Conservation (phyloP, 805 yeast species). For the Lipomyces lipofer region DNA sequence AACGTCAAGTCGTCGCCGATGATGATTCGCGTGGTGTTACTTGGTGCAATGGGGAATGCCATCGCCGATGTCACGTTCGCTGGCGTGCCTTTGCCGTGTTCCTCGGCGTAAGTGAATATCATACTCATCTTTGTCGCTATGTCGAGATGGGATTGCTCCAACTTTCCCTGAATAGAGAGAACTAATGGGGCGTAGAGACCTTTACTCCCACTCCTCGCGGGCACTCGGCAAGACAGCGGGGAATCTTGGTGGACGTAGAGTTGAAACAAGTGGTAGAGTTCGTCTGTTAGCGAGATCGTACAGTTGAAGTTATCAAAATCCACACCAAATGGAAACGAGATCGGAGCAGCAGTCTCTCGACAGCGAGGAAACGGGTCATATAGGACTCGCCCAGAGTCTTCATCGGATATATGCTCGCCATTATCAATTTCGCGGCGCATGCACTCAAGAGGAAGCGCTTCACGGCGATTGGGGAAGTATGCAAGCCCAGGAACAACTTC, state of each 20-base stretch:
- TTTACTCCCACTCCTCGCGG: constrained; percentile 47
- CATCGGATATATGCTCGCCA: constrained; percentile 70
- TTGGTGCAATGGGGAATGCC: constrained; percentile 23
- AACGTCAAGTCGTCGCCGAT: constrained; percentile 66
- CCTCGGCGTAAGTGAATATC: constrained; percentile 44
- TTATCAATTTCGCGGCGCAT: constrained; percentile 67
- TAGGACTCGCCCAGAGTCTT: constrained; percentile 56
- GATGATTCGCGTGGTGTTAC: constrained; percentile 49
- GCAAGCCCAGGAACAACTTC: constrained; percentile 11
- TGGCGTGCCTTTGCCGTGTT: constrained; percentile 37
- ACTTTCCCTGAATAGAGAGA: constrained; percentile 64
- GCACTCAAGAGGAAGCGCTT: constrained; percentile 47
- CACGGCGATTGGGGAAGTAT: constrained; percentile 3
- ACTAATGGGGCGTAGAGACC: constrained; percentile 52
- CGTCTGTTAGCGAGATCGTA: constrained; percentile 62
- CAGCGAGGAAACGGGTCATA: constrained; percentile 63
- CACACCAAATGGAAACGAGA: constrained; percentile 54
- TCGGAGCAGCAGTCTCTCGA: constrained; percentile 62
- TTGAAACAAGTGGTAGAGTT: constrained; percentile 69
- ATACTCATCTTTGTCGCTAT: constrained; percentile 60
- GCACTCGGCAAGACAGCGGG: constrained; percentile 69
- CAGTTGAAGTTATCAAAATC: constrained; percentile 53
- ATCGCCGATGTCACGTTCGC: constrained; percentile 37
- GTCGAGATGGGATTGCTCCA: constrained; percentile 68
- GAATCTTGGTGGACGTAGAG: constrained; percentile 74